A percentile compares a stretch with the other conserved stretches of the same genome.
Evolutionary conservation across 2,329 filamentous ascomycete species (phyloP).

Genomic region (Leptosphaerulina australis): DNA sequence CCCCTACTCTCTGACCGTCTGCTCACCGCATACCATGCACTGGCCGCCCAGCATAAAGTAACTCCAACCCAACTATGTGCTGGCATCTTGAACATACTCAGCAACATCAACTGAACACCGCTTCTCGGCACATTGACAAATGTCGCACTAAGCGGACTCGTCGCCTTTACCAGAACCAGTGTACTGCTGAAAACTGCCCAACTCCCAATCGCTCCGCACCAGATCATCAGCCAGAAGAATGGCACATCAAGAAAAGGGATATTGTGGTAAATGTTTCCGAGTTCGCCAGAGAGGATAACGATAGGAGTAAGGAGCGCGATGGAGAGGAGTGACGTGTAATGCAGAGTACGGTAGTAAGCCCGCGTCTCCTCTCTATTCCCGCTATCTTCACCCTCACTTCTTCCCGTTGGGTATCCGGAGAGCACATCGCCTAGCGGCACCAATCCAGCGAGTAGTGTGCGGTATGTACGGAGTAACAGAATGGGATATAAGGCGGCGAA

Average conservation of each 20-base stretch:
- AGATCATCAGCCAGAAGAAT: conserved; percentile 62
- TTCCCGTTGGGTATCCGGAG: conserved; percentile 44
- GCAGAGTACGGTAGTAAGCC: conserved; percentile 59
- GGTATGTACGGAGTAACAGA: conserved; percentile 58
- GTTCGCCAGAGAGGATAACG: conserved; percentile 57
- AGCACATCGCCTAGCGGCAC: conserved; percentile 55
- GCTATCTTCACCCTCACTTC: conserved; percentile 30
- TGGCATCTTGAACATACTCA: conserved; percentile 57
- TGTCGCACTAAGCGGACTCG: conserved; percentile 57
- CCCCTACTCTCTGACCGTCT: conserved; percentile 48
- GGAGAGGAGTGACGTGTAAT: conserved; percentile 59
- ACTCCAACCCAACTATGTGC: conserved; percentile 60
- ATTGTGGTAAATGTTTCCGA: conserved; percentile 57
- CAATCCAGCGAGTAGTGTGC: conserved; percentile 53
- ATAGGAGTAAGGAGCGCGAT: conserved; percentile 58
- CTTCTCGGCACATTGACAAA: conserved; percentile 58
- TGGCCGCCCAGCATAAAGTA: conserved; percentile 57
- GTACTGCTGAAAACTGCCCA: conserved; percentile 58
- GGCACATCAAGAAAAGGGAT: conserved; percentile 62
- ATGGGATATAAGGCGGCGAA: conserved; percentile 61
- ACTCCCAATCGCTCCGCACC: conserved; percentile 55
- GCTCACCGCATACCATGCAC: conserved; percentile 56
- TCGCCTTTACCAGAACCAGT: conserved; percentile 57
- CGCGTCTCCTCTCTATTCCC: conserved; percentile 55
- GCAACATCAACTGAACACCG: conserved; percentile 56